Conservation (phyloP, 2,329 filamentous ascomycete genomes). For the Rhinocladiella mackenziei region DNA sequence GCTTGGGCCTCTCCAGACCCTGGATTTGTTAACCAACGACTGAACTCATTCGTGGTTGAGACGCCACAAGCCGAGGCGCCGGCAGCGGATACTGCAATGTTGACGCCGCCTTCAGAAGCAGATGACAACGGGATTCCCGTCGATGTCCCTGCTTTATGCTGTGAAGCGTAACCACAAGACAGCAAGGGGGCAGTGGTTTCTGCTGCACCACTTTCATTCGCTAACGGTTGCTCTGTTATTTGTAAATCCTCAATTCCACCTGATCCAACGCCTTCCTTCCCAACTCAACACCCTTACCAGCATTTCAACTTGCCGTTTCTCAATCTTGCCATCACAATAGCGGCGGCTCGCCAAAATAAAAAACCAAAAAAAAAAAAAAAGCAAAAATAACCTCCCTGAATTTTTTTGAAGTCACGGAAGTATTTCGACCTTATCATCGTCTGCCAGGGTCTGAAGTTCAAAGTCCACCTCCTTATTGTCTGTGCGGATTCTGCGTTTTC, state of each 20-base stretch:
- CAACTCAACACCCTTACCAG: too few species aligned
- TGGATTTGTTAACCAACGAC: slow-evolving; percentile 39
- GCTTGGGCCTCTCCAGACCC: slow-evolving; percentile 42
- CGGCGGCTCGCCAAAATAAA: too few species aligned
- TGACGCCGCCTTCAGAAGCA: slow-evolving; percentile 25
- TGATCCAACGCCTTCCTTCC: too few species aligned
- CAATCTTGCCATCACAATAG: too few species aligned
- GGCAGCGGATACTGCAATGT: slow-evolving; percentile 10
- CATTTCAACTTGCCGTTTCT: too few species aligned
- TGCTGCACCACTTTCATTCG: too few species aligned
- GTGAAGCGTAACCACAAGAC: slow-evolving; percentile 11
- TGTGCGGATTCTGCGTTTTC: slow-evolving; percentile 28
- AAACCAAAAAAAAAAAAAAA: too few species aligned
- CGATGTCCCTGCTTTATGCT: slow-evolving; percentile 15
- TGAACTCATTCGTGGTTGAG: background rate
- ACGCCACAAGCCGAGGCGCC: background rate
- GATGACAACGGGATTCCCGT: slow-evolving; percentile 13
- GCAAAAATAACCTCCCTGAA: too few species aligned
- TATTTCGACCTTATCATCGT: slow-evolving; percentile 14
- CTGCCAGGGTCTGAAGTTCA: slow-evolving; percentile 28
- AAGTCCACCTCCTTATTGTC: slow-evolving; percentile 30
- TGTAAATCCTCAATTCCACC: too few species aligned
- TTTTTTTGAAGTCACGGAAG: slow-evolving; percentile 3
- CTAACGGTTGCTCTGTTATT: too few species aligned
- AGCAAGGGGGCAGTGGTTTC: background rate